Percentiles rank a stretch among this genome's conserved stretches.
phyloP scores from a whole-genome alignment of 2,329 filamentous ascomycete genomes.

The Ophiostoma ulmi region DNA sequence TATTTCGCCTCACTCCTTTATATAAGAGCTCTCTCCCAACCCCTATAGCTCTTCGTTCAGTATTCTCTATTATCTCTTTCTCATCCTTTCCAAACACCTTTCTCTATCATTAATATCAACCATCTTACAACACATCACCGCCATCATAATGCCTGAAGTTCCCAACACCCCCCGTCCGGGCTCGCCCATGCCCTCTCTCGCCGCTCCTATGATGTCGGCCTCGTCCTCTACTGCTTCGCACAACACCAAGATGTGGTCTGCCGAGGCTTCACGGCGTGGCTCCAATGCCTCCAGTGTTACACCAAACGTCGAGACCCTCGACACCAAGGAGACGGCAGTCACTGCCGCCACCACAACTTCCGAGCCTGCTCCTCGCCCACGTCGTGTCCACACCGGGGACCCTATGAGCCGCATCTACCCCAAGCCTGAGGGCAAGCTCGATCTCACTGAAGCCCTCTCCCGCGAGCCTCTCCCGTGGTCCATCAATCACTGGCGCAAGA shows the following conservation, averaged over 20 bases:
- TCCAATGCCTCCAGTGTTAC: constrained; percentile 23
- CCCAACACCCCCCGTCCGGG: not conserved
- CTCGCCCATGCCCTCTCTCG: not conserved
- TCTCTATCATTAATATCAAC: not conserved
- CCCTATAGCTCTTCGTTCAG: too few relatives aligned
- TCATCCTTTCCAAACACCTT: not conserved
- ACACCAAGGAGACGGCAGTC: not conserved
- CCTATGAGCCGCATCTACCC: constrained; percentile 39
- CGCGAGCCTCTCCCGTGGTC: constrained; percentile 39
- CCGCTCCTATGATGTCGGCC: constrained; percentile 19
- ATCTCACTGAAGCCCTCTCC: constrained; percentile 42
- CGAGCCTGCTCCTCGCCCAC: not conserved
- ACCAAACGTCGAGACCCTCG: not conserved
- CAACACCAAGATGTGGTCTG: constrained; percentile 22
- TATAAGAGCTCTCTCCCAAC: not conserved
- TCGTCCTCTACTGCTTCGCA: constrained; percentile 17
- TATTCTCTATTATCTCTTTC: not conserved
- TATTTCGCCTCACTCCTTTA: not conserved
- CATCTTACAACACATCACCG: not conserved
- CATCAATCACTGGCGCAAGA: constrained; percentile 37
- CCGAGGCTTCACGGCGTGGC: constrained; percentile 24
- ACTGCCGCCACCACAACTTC: not conserved
- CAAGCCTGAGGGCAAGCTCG: constrained; percentile 38
- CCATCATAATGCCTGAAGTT: not conserved
- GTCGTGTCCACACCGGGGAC: constrained; percentile 28